phyloP scores from a whole-genome alignment of 2,329 filamentous ascomycete species.

The Ascochyta clinopodiicola region DNA sequence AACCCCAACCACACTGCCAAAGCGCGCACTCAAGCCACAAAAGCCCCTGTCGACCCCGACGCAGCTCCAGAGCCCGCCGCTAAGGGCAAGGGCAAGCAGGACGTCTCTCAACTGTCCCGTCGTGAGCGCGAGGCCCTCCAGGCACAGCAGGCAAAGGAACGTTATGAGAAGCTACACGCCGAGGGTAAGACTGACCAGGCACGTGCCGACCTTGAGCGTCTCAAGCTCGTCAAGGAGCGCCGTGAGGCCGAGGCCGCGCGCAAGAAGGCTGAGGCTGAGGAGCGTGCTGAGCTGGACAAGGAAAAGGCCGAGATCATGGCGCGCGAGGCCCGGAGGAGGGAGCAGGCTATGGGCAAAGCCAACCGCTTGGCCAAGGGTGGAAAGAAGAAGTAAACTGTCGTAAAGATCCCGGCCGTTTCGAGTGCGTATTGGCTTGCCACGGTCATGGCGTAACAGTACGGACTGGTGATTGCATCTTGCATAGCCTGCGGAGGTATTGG shows the following conservation, averaged over 20 bases:
- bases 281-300: constrained; percentile 64
- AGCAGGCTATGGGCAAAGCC: constrained; percentile 54
- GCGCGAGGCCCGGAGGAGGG: constrained; percentile 56
- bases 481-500: constrained; percentile 31
- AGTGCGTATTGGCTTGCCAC: neutral
- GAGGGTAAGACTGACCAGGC: constrained; percentile 97
- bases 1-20: constrained; percentile 86
- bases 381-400: constrained; percentile 48
- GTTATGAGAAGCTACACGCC: constrained; percentile 89
- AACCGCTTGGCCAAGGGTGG: constrained; percentile 49
- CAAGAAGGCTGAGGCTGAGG: constrained; percentile 71
- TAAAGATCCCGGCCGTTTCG: neutral
- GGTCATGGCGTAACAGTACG: neutral
- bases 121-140: constrained; percentile 80
- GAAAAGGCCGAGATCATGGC: constrained; percentile 57
- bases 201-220: constrained; percentile 82
- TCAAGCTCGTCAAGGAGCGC: constrained; percentile 83
- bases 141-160: constrained; percentile 86
- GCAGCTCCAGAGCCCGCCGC: constrained; percentile 57
- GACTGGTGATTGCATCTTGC: constrained; percentile 35
- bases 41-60: constrained; percentile 51
- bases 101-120: constrained; percentile 65
- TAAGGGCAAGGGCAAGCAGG: constrained; percentile 63
- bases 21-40: constrained; percentile 70
- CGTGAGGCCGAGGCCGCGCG: constrained; percentile 82